Evolutionary conservation across 164 flowering plant species (phyloP), one percentile per base, ranked within the genome.

Genomic region (Magnolia changhungtana): DNA sequence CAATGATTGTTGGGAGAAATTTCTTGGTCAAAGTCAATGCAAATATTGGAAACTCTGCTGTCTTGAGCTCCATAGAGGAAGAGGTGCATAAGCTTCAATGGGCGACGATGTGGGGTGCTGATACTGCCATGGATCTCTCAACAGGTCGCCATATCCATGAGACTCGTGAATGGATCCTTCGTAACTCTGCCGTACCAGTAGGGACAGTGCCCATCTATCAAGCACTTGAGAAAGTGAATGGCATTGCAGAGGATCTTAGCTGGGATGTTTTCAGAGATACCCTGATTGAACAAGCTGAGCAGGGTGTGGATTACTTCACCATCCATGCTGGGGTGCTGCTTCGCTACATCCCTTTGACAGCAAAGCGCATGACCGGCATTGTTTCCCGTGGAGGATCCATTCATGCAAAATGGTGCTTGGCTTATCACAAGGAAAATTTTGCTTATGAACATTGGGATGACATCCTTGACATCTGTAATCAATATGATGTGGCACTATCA

Each of bases 101-200:
- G 99, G 99, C 99, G 50, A 94, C 99, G 27, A 94, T 93, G 98
- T 96, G 99, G 99, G 99, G 99, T 65, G 98, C 96, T 7, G 99
- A 96, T 79, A 96, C 99, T 21, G 82, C 89, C 49, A 96, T 96
- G 99, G 99, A 96, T 81, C 96, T 96, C 77, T 96, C 99, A 19
- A 96, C 99, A 0, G 99, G 99, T 63, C 95, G 95, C 50, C 97
- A 94, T 86, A 96, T 96, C 79, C 99, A 96, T 76, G 99, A 96
- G 84, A 96, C 99, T 16, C 98, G 98, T 75, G 99, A 96, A 76
- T 96, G 99, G 99, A 96, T 96, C 82, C 79, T 96, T 18, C 92
- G 98, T 19, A 96, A 96, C 81, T 94, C 99, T 50, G 78, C 98
- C 72, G 99, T 94, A 23, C 99, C 99, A 7, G 98, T 96, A 10